These are phyloP conservation scores for Plasmodium blacklocki DNA, from an alignment of 169 alveolate genomes.

Conservation along the genomic window DNA sequence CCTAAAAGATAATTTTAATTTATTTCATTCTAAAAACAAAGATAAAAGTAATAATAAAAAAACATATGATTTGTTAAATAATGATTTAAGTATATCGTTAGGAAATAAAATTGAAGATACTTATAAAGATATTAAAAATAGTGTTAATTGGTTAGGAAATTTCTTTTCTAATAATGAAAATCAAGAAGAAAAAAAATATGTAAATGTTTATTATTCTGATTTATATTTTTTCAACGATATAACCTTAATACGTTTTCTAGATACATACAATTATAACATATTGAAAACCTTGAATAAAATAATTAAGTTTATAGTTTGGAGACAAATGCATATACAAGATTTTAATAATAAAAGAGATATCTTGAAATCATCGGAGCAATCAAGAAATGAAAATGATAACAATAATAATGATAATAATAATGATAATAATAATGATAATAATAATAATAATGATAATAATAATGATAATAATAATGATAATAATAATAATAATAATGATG, in stretches of 20 bases:
- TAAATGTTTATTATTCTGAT: slow-evolving; percentile 39
- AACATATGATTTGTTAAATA: slow-evolving; percentile 36
- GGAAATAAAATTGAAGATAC: slow-evolving; percentile 72
- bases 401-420: background rate
- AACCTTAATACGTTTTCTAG: slow-evolving; percentile 48
- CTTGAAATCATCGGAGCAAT: background rate
- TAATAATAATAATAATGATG: background rate
- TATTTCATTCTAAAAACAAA: background rate
- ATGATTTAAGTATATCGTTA: slow-evolving; percentile 24
- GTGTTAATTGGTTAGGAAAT: slow-evolving; percentile 67
- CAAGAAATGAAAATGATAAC: background rate
- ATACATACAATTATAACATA: slow-evolving; percentile 55
- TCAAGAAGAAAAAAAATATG: slow-evolving; percentile 36
- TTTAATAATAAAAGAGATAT: slow-evolving; percentile 21
- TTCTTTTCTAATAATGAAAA: slow-evolving; percentile 48
- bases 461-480: background rate
- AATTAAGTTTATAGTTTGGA: slow-evolving; percentile 57
- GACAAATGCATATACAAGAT: slow-evolving; percentile 36
- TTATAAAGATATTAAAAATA: slow-evolving; percentile 59
- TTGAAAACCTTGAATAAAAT: slow-evolving; percentile 52
- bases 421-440: background rate
- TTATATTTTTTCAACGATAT: slow-evolving; percentile 59
- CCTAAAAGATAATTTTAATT: no score
- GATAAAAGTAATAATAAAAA: slow-evolving; percentile 11
- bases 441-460: background rate